Base-by-base conservation (phyloP, 768 basidiomycete species). In the Leccinum aurantiacum region DNA sequence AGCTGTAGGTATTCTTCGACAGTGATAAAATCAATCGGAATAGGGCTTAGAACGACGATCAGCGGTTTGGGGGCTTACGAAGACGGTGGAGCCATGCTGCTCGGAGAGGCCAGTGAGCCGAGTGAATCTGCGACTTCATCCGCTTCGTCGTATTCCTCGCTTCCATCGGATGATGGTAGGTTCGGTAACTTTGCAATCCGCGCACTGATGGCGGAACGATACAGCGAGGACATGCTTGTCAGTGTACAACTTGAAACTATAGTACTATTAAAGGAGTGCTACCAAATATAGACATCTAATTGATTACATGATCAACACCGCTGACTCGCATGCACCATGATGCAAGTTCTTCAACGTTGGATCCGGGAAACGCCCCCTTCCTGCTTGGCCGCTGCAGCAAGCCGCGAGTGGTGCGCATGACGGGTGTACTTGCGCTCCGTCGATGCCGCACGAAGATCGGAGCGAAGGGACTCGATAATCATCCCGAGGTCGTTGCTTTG, bases 171-270 rank as follows among this genome's bases (percentile, higher is more conserved):
- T 2, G 74, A 68, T 14, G 82, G 84, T n/a, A 87, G 64, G 6
- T 71, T 65, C 6, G 91, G 91, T n/a, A 95, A 74, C 67, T 88
- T 92, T 4, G 89, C 79, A 41, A 93, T 78, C 44, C 90, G 82
- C 3, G 91, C 86, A 63, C 83, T 83, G 60, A 96, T 79, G 10
- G 93, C 85, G 61, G 90, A 90, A 58, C 90, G 89, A 69, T 87
- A 85, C 5, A 94, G 76, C 66, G 85, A 76, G 14, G 89, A 90
- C 88, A 91, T 90, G 38, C 24, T 52, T 2, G 58, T 54, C 13
- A 49, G 29, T 48, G 24, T 10, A 46, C 19, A 22, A 33, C 31
- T 33, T 33, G 31, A 33, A 19, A 11, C 9, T 11, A n/a, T 3
- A 17, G 7, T 38, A 31, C 25, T 35, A 10, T 33, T 8, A 57